Conservation (phyloP, 2,329 filamentous ascomycete species). For the Diaporthe sp. region DNA sequence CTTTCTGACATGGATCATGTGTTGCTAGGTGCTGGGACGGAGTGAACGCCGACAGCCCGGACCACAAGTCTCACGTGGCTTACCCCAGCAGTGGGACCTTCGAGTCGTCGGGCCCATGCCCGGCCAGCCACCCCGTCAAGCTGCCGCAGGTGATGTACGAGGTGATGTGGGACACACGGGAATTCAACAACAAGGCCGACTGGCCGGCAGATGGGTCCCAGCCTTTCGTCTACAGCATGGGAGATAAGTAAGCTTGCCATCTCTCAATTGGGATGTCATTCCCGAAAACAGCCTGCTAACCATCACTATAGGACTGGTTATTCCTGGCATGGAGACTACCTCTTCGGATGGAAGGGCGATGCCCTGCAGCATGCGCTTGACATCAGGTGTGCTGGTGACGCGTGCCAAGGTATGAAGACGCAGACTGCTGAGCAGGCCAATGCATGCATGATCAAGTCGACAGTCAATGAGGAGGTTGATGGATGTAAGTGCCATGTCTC, state of each 20-base stretch:
- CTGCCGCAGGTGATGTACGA: slow-evolving; percentile 57
- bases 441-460: slow-evolving; percentile 46
- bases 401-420: slow-evolving; percentile 46
- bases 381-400: slow-evolving; percentile 50
- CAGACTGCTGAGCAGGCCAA: slow-evolving; percentile 47
- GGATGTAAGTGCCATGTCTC: slow-evolving; percentile 44
- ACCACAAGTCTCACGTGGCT: slow-evolving; percentile 49
- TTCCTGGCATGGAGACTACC: slow-evolving; percentile 55
- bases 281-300: not conserved
- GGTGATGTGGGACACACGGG: slow-evolving; percentile 55
- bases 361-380: slow-evolving; percentile 53
- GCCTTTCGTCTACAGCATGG: slow-evolving; percentile 46
- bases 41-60: slow-evolving; percentile 46
- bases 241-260: slow-evolving; percentile 39
- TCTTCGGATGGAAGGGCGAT: slow-evolving; percentile 57
- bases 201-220: slow-evolving; percentile 51
- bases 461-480: slow-evolving; percentile 50
- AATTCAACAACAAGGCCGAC: slow-evolving; percentile 50
- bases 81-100: slow-evolving; percentile 42
- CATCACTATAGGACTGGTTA: slow-evolving; percentile 47
- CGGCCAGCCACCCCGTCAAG: slow-evolving; percentile 47
- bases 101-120: slow-evolving; percentile 43
- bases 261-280: accelerated
- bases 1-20: not conserved
- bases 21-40: slow-evolving; percentile 46